Evolutionary conservation across 495 filamentous ascomycete species (phyloP).

Genomic region (Annulohypoxylon moriforme): DNA sequence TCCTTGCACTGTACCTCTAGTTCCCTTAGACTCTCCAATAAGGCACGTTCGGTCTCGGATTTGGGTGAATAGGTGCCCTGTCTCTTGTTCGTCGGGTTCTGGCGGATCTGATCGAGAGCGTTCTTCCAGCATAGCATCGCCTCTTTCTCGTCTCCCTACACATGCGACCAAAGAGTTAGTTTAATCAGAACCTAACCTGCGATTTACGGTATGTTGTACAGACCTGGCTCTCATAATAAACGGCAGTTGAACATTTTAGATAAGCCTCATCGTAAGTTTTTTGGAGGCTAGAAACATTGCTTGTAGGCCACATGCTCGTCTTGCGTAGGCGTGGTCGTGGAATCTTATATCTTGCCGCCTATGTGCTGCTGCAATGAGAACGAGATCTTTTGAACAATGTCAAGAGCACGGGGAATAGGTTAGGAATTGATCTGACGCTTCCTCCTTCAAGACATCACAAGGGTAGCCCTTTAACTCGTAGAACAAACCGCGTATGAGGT

Average conservation of each 20-base stretch:
- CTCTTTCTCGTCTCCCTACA: constrained; percentile 89
- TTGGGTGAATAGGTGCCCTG: constrained; percentile 76
- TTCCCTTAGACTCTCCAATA: constrained; percentile 81
- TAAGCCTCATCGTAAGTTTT: constrained; percentile 98
- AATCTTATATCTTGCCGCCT: not conserved
- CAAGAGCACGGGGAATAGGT: constrained; percentile 12
- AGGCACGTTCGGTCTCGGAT: constrained; percentile 84
- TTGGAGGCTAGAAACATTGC: constrained; percentile 82
- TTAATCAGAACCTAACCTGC: not conserved
- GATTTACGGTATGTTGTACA: constrained; percentile 13
- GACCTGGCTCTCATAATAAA: constrained; percentile 94
- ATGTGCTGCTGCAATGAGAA: constrained; percentile 9
- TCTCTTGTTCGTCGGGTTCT: constrained; percentile 81
- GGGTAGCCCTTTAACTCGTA: not conserved
- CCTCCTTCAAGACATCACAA: constrained; percentile 14
- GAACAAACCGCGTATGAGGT: constrained; percentile 13
- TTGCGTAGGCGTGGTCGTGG: constrained; percentile 12
- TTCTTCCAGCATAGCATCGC: constrained; percentile 92
- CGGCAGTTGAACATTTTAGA: constrained; percentile 90
- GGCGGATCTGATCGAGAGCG: constrained; percentile 90
- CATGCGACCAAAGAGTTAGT: constrained; percentile 13
- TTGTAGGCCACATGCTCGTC: constrained; percentile 79
- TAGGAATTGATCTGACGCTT: constrained; percentile 10
- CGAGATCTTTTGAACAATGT: constrained; percentile 16
- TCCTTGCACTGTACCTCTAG: constrained; percentile 96